These are phyloP conservation scores for Pyrus communis DNA, from an alignment of 306 rosid species.

Conservation along the genomic window DNA sequence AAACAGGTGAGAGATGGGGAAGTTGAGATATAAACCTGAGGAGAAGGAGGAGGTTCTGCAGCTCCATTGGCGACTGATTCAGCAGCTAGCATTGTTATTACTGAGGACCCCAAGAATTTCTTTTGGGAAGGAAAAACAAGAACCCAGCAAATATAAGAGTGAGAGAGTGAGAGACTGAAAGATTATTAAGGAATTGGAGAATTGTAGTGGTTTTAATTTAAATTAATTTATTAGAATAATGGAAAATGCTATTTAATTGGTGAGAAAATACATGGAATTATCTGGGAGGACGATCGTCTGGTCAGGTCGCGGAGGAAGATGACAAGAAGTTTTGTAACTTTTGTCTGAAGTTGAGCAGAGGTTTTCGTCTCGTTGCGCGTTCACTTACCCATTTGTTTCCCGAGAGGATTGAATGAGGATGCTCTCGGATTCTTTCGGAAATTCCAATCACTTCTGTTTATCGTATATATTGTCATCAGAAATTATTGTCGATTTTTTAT, in stretches of 20 bases:
- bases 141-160: neutral
- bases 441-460: too few relatives aligned
- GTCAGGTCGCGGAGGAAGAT: too few relatives aligned
- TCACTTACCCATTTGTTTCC: too few relatives aligned
- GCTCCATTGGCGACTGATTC: slow-evolving; percentile 26
- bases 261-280: neutral
- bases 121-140: neutral
- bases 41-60: slow-evolving; percentile 9
- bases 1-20: neutral
- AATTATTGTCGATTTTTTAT: too few relatives aligned
- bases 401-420: too few relatives aligned
- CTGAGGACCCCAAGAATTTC: neutral
- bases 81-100: slow-evolving; percentile 44
- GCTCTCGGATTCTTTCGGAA: too few relatives aligned
- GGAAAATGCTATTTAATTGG: neutral
- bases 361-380: too few relatives aligned
- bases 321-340: too few relatives aligned
- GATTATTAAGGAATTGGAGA: neutral
- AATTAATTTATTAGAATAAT: too few relatives aligned
- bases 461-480: rapidly evolving
- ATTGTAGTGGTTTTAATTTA: neutral
- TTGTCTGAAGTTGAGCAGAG: too few relatives aligned
- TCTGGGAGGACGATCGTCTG: too few relatives aligned
- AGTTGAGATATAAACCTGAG: slow-evolving; percentile 17
- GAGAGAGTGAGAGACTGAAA: neutral